Evolutionary conservation across 306 rosid species (phyloP).

Genomic region (Rosa persica): DNA sequence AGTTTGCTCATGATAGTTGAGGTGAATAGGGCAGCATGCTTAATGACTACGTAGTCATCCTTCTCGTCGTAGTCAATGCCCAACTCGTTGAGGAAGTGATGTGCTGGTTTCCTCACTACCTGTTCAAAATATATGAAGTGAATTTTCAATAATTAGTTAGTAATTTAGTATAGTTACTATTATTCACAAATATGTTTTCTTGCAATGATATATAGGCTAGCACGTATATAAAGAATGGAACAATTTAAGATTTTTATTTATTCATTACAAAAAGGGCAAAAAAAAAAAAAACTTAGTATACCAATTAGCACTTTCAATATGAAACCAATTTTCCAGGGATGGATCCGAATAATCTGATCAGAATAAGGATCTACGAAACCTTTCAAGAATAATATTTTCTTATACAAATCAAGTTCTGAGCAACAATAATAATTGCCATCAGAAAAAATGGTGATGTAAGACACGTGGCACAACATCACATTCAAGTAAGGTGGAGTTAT

Average conservation of each 20-base stretch:
- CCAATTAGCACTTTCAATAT: background rate
- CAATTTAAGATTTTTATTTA: too few species aligned
- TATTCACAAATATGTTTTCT: too few species aligned
- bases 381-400: too few species aligned
- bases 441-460: background rate
- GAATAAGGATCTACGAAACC: background rate
- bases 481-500: too few species aligned
- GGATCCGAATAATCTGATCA: background rate
- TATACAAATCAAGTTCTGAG: background rate
- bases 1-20: conserved; percentile 94
- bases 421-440: background rate
- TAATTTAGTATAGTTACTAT: background rate
- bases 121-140: background rate
- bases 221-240: too few species aligned
- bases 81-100: conserved; percentile 73
- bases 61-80: conserved; percentile 71
- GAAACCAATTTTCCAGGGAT: background rate
- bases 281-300: too few species aligned
- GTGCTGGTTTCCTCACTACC: conserved; percentile 88
- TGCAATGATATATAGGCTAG: too few species aligned
- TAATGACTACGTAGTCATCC: conserved; percentile 83
- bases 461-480: conserved; percentile 2
- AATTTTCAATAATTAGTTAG: background rate
- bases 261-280: background rate
- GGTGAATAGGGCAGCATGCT: conserved; percentile 92